Conservation (phyloP, 257 asterid genomes). For the Ajuga chamaepitys region DNA sequence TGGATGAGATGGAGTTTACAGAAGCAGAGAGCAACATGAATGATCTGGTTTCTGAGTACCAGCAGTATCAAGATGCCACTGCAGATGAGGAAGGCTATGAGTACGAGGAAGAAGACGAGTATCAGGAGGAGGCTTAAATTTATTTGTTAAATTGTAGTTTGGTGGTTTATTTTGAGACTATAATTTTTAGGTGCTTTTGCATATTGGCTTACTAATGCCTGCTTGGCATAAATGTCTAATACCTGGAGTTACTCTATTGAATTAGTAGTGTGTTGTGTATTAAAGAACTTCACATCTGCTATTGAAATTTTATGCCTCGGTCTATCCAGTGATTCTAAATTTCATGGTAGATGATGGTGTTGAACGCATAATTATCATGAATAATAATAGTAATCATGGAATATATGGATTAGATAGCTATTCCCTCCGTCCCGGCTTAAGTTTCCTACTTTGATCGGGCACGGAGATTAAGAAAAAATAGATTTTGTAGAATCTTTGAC, state of each 20-base stretch:
- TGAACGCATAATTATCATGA: no score
- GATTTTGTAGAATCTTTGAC: no score
- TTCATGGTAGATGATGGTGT: background rate
- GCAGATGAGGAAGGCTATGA: slow-evolving; percentile 40
- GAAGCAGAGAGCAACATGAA: slow-evolving; percentile 53
- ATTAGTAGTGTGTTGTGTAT: background rate
- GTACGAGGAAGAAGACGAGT: slow-evolving; percentile 31
- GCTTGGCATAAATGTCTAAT: slow-evolving; percentile 17
- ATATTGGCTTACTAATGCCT: background rate
- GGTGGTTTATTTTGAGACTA: background rate
- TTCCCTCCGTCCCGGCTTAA: no score
- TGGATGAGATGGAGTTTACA: slow-evolving; percentile 49
- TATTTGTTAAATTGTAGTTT: background rate
- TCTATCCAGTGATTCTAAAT: background rate
- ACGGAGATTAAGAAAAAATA: no score
- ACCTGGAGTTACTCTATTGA: background rate
- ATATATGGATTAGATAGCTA: no score
- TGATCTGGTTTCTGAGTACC: slow-evolving; percentile 39
- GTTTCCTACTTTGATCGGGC: no score
- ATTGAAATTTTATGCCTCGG: background rate
- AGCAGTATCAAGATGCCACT: slow-evolving; percentile 48
- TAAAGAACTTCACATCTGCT: background rate
- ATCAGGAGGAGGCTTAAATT: slow-evolving; percentile 24
- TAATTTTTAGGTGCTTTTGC: background rate
- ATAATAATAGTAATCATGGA: no score